Conservation (phyloP, 2,329 filamentous ascomycete species). For the Tetracladium maxilliforme region DNA sequence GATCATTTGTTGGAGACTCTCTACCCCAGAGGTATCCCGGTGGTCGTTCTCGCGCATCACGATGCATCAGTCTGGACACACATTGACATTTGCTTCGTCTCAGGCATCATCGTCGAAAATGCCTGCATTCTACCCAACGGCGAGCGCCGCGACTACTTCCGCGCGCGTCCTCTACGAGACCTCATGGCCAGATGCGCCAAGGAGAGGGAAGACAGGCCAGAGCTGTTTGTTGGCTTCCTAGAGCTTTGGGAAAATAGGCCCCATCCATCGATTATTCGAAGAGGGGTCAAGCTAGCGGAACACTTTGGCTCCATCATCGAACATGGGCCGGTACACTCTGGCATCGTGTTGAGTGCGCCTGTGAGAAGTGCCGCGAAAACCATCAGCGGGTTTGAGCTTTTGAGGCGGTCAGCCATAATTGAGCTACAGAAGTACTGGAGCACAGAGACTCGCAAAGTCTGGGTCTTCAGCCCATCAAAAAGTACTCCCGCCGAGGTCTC, state of each 20-base stretch:
- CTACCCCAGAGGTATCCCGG: constrained; percentile 5
- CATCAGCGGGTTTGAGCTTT: constrained; percentile 19
- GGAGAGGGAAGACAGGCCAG: constrained; percentile 14
- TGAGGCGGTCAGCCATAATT: constrained; percentile 10
- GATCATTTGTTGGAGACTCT: constrained; percentile 4
- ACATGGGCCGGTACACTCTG: constrained; percentile 11
- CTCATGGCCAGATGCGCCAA: constrained; percentile 13
- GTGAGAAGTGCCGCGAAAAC: constrained; percentile 6
- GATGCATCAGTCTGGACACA: constrained; percentile 6
- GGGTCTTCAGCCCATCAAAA: no score
- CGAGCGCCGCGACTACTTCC: constrained; percentile 25
- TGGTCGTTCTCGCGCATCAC: constrained; percentile 10
- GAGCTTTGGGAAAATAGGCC: constrained; percentile 18
- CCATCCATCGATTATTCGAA: constrained; percentile 16
- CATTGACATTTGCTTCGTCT: constrained; percentile 15
- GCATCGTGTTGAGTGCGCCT: constrained; percentile 1
- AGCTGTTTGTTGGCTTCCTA: constrained; percentile 20
- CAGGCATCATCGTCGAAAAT: constrained; percentile 24
- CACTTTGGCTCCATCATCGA: constrained; percentile 19
- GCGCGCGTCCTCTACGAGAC: constrained; percentile 18
- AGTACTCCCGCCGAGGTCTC: no score
- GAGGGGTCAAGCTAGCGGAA: constrained; percentile 19
- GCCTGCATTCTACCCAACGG: constrained; percentile 23
- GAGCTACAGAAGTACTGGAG: constrained; percentile 3
- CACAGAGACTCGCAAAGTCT: background rate